Base-by-base conservation (phyloP, 2,329 filamentous ascomycete species). In the Ophiocordyceps unilateralis region DNA sequence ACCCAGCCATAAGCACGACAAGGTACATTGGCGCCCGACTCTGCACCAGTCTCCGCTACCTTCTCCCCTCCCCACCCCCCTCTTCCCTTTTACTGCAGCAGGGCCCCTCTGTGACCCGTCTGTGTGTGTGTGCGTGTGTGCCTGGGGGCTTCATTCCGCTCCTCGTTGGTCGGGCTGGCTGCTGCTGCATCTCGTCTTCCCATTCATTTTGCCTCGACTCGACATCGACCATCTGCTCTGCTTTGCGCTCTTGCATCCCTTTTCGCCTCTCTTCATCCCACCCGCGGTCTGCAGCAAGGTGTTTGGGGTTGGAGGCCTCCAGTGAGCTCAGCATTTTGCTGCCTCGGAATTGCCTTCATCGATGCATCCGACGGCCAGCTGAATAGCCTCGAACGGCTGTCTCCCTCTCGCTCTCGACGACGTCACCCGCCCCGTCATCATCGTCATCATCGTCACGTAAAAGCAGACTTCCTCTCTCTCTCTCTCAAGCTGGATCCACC, bases 401-500 rank as follows among this genome's bases (percentile, higher is more conserved):
- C 44, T 44, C 46, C 39, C 36, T 14, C 42, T 44, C 23, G 34
- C 44, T 43, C 42, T 45, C 41, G 40, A 41, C 9, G 12, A 26
- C 24, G 24, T 26, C 24, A 26, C 24, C 12, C 7, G 24, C 9
- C 24, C 12, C 24, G 24, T 26, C 24, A 4, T 26, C 24, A n/a
- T 24, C 24, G 12, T 26, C 24, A 26, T 26, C 24, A 26, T 9
- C 24, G 24, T 26, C 24, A 26, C n/a, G n/a, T n/a, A n/a, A n/a
- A n/a, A n/a, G n/a, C n/a, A n/a, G n/a, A n/a, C n/a, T n/a, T n/a
- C n/a, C n/a, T 28, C 26, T 28, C 14, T 28, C 39, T 39, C 42
- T 47, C 46, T 44, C 50, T 50, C 62, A 68, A 57, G 48, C 67
- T 74, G 70, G 72, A 76, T 69, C 66, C 66, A 48, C 67, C 67